phyloP scores from a whole-genome alignment of 2,329 filamentous ascomycete species.

The Fusarium nygamai region DNA sequence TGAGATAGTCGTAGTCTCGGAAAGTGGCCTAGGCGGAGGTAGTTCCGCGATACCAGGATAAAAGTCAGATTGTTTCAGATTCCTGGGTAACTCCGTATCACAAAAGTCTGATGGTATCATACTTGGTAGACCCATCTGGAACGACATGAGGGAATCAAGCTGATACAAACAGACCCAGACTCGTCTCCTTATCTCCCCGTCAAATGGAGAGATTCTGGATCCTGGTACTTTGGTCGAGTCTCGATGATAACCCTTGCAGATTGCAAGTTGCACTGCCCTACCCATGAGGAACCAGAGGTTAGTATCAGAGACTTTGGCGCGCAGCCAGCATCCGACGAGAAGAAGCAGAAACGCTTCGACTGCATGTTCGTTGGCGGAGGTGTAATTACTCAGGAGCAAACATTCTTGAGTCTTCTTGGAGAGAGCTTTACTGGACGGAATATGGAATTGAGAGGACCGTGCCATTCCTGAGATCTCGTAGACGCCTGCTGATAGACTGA shows the following conservation, averaged over 20 bases:
- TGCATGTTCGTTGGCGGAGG: slow-evolving; percentile 51
- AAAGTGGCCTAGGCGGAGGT: slow-evolving; percentile 23
- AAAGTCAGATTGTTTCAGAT: slow-evolving; percentile 36
- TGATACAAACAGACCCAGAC: slow-evolving; percentile 57
- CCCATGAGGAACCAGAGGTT: slow-evolving; percentile 58
- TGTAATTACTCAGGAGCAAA: slow-evolving; percentile 56
- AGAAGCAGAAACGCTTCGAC: slow-evolving; percentile 58
- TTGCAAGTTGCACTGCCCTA: slow-evolving; percentile 55
- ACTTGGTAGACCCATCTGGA: slow-evolving; percentile 59
- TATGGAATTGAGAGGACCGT: slow-evolving; percentile 32
- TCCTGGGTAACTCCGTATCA: slow-evolving; percentile 33
- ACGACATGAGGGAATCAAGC: slow-evolving; percentile 57
- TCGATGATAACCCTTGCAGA: slow-evolving; percentile 60
- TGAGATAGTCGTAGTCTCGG: slow-evolving; percentile 31
- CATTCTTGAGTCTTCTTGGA: slow-evolving; percentile 51
- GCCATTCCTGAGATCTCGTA: slow-evolving; percentile 36
- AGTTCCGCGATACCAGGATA: slow-evolving; percentile 5
- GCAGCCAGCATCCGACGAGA: slow-evolving; percentile 48
- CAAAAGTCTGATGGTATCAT: slow-evolving; percentile 49
- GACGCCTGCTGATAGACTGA: slow-evolving; percentile 51
- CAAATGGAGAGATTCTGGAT: slow-evolving; percentile 51
- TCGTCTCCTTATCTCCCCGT: slow-evolving; percentile 59
- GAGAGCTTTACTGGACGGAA: slow-evolving; percentile 20
- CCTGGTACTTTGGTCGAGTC: slow-evolving; percentile 53
- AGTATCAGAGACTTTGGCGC: slow-evolving; percentile 45